Percentiles rank a stretch among this genome's conserved stretches.
phyloP scores from a whole-genome alignment of 345 rosid species.

The Hibiscus syriacus region DNA sequence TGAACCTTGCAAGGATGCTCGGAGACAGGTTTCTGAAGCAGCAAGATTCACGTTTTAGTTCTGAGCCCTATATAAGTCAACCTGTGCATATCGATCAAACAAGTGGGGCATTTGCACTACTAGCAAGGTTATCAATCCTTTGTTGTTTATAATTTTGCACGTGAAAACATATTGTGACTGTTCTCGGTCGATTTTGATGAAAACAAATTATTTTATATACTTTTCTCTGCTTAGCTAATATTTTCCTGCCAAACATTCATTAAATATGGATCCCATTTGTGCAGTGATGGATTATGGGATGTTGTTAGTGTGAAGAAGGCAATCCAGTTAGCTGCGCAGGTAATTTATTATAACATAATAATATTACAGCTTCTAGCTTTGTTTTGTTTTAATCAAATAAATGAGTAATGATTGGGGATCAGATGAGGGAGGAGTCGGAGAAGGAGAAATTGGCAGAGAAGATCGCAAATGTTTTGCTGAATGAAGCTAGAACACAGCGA shows the following conservation, averaged over 20 bases:
- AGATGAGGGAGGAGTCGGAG: constrained; percentile 43
- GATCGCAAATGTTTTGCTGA: constrained; percentile 72
- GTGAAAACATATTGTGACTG: not conserved
- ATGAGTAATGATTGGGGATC: not conserved
- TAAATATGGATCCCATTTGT: not conserved
- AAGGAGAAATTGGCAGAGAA: constrained; percentile 52
- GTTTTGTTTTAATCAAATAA: not conserved
- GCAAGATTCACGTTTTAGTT: constrained; percentile 76
- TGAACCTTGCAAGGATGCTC: constrained; percentile 92
- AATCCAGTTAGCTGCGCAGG: constrained; percentile 64
- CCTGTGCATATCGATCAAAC: constrained; percentile 51
- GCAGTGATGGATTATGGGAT: constrained; percentile 97
- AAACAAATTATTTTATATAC: not conserved
- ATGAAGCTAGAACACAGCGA: too few species aligned
- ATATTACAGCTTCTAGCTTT: not conserved
- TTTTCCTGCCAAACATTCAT: not conserved
- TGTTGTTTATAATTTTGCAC: not conserved
- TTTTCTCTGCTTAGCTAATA: not conserved
- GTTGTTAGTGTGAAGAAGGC: constrained; percentile 72
- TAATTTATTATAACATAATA: constrained; percentile 11
- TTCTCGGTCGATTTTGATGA: not conserved
- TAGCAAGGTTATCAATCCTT: constrained; percentile 63
- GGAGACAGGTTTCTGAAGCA: constrained; percentile 93
- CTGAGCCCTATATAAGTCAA: constrained; percentile 78
- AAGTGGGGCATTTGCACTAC: constrained; percentile 51